Evolutionary conservation across 73 alveolate species (phyloP), one percentile per base, ranked within the genome.

Genomic region (Diophrys appendiculata): DNA sequence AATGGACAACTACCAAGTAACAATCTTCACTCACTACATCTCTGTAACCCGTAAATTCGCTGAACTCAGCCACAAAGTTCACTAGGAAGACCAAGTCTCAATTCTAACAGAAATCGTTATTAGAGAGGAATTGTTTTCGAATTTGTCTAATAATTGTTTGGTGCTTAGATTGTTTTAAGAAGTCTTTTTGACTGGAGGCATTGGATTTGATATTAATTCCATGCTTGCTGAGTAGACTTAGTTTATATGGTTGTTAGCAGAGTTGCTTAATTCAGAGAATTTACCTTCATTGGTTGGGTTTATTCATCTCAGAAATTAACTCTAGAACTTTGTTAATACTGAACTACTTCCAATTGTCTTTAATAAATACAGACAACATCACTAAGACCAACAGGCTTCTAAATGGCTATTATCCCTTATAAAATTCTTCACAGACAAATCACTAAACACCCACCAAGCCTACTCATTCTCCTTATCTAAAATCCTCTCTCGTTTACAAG

Each of bases 121-220:
- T 30, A 35, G 64, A 27, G 77, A 80, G 52, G 85, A 71, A 23
- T 43, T 54, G 68, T 86, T 86, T 54, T 23, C 32, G 22, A 64
- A 67, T 26, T 26, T 86, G 14, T 54, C 79, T 24, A 52, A 73
- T 33, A 80, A 86, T 35, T 72, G 87, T 52, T 78, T 86, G 22
- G 75, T 85, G n/a, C 30, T 86, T 1, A 86, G 73, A 53, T 29
- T 86, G 43, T 86, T 86, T 76, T 75, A 77, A 33, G 89, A 86
- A 35, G 72, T 82, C 8, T 80, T 78, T 78, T 71, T 86, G 24
- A 33, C 76, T 24, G 93, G 93, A 22, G 93, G 93, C 23, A 22
- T 86, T 1, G 87, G 83, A 43, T 80, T 86, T 53, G 78, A 86
- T 65, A 65, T 86, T 1, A 54, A 68, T 33, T 70, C 65, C 65